Evolutionary conservation across 1,139 yeast species (phyloP).

Genomic region (Lodderomyces margitis): DNA sequence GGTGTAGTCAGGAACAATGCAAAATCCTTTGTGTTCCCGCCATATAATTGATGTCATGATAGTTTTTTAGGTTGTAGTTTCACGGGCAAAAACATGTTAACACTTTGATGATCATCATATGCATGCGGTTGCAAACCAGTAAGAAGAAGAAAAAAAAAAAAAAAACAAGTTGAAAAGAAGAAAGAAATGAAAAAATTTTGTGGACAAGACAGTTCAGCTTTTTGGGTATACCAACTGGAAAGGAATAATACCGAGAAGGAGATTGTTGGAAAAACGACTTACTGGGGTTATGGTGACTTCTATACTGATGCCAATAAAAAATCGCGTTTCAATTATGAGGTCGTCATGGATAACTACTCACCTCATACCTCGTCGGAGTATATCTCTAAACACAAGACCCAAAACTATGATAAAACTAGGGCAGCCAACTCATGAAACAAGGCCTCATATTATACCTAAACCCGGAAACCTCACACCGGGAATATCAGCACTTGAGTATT

Average conservation of each 20-base stretch:
- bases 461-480: slow-evolving; percentile 89
- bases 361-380: neutral
- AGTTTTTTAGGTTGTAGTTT: neutral
- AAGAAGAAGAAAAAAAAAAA: slow-evolving; percentile 4
- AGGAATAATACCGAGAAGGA: too few relatives aligned
- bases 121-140: neutral
- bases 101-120: too few relatives aligned
- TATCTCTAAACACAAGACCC: slow-evolving; percentile 18
- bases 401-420: slow-evolving; percentile 50
- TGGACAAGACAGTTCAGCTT: too few relatives aligned
- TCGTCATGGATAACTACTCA: neutral
- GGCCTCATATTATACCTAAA: slow-evolving; percentile 67
- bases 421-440: slow-evolving; percentile 83
- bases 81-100: neutral
- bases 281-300: too few relatives aligned
- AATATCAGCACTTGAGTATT: slow-evolving; percentile 80
- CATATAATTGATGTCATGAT: slow-evolving; percentile 5
- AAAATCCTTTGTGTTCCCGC: slow-evolving; percentile 25
- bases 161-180: neutral
- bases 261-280: too few relatives aligned
- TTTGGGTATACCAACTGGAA: too few relatives aligned
- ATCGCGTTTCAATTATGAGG: too few relatives aligned
- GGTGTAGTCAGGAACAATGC: slow-evolving; percentile 15
- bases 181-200: neutral
- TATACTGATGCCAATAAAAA: too few relatives aligned